Base-by-base conservation (phyloP, 2,329 filamentous ascomycete species). In the Gnomoniopsis smithogilvyi region DNA sequence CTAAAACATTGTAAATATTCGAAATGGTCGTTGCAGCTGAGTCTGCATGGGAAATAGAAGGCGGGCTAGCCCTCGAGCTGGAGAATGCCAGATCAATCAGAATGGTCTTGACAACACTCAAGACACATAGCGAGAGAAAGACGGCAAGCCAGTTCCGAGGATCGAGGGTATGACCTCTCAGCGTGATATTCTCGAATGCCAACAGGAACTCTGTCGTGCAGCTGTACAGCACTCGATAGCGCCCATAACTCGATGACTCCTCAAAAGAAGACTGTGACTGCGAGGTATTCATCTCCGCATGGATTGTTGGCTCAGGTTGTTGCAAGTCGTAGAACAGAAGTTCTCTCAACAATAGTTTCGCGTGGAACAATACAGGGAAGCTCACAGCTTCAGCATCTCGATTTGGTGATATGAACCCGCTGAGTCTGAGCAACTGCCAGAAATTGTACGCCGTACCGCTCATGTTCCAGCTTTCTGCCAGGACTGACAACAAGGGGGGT, bases 51-150 rank as follows among this genome's bases (percentile, higher is more conserved):
- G 55, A 38, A 19, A 24, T 34, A 17, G 54, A 38, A 34, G 58
- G 55, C 22, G 50, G 66, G 36, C 41, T 60, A 50, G 30, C 54
- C 36, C 61, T 62, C 19, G 67, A 63, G 21, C 65, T 62, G 54
- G 65, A 63, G 6, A 73, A 70, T 22, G 73, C 71, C 36, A 80
- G 71, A 57, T 83, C 80, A 17, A 78, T 71, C 6, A 85, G 69
- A 1, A 86, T 74, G 1, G 81, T 81, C 51, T 78, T 77, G 21
- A 80, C 75, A 30, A 82, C 73, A 66, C 81, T 85, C 65, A 86
- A 84, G n/a, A 86, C 79, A 67, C 82, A 84, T 19, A 86, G 68
- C 14, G 83, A 79, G 52, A 82, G 72, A 60, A 85, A 83, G 3
- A 78, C 67, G 2, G 82, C 79, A 17, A 84, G 67, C 77, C 80